Evolutionary conservation across 2,329 filamentous ascomycete species (phyloP).

Genomic region (Neopestalotiopsis rosae): DNA sequence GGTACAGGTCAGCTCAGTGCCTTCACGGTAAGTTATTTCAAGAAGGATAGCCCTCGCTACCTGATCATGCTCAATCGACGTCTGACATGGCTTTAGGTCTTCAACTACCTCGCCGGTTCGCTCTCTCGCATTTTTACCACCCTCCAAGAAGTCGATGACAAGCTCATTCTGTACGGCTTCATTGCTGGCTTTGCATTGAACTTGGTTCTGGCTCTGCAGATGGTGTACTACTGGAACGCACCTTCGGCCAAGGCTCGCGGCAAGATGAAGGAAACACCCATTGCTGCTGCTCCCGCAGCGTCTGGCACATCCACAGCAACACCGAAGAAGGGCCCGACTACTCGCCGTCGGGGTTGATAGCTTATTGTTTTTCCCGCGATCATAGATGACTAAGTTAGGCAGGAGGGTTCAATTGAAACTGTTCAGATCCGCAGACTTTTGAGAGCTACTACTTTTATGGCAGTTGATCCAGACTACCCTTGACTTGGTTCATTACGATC

Average conservation of each 20-base stretch:
- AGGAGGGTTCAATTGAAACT: background rate
- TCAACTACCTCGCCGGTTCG: constrained; percentile 95
- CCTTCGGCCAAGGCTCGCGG: constrained; percentile 50
- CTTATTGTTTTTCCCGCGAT: background rate
- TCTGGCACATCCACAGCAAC: constrained; percentile 32
- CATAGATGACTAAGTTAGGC: background rate
- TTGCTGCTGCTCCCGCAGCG: constrained; percentile 27
- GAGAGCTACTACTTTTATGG: background rate
- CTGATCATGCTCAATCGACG: background rate
- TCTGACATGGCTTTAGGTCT: constrained; percentile 67
- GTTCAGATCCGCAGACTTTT: background rate
- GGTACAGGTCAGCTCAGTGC: constrained; percentile 95
- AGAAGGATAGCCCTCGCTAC: no score
- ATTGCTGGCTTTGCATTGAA: constrained; percentile 92
- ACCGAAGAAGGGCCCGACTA: constrained; percentile 47
- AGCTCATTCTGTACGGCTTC: constrained; percentile 94
- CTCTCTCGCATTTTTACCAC: constrained; percentile 97
- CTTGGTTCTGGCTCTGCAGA: constrained; percentile 82
- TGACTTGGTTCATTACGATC: background rate
- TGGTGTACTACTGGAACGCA: constrained; percentile 95
- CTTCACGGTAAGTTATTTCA: constrained; percentile 75
- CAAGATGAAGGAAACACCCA: constrained; percentile 43
- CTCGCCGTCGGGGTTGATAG: constrained; percentile 44
- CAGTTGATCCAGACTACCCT: background rate
- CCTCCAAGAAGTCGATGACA: constrained; percentile 95